phyloP scores from a whole-genome alignment of 2,329 filamentous ascomycete genomes.

The Scopulariopsis brevicaulis region DNA sequence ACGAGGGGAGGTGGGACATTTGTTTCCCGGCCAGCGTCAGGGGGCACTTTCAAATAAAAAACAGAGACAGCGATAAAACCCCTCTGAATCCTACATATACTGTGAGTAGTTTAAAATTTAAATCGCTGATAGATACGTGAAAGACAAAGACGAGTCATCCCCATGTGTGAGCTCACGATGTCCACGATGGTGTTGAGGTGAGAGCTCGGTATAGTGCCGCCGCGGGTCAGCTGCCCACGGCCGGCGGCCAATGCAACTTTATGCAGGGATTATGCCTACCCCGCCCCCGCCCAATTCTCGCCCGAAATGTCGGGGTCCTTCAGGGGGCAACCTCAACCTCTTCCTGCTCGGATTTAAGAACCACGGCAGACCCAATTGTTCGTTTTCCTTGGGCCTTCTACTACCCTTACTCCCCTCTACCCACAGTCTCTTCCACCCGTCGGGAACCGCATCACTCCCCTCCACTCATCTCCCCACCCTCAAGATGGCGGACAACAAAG shows the following conservation, averaged over 20 bases:
- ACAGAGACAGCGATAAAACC: no score
- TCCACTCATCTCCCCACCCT: conserved; percentile 5
- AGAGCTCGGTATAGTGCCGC: background rate
- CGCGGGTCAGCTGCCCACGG: background rate
- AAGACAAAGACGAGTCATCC: no score
- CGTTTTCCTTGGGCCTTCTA: background rate
- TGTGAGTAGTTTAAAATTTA: no score
- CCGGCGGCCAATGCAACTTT: background rate
- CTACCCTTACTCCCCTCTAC: background rate
- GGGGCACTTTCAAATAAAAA: no score
- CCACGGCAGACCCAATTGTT: background rate
- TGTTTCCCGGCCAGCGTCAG: no score
- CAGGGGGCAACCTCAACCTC: background rate
- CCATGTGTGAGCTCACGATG: background rate
- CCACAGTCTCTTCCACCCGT: background rate
- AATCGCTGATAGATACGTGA: no score
- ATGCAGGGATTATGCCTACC: background rate
- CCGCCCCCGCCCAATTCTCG: background rate
- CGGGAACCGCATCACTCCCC: background rate
- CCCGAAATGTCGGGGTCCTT: background rate
- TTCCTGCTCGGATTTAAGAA: background rate
- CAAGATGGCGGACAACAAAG: conserved; percentile 36
- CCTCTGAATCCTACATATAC: no score
- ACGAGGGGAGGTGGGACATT: no score
- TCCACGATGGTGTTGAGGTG: background rate